phyloP scores from a whole-genome alignment of 1,284 basidiomycete species.

The Cryptococcus hybrid region DNA sequence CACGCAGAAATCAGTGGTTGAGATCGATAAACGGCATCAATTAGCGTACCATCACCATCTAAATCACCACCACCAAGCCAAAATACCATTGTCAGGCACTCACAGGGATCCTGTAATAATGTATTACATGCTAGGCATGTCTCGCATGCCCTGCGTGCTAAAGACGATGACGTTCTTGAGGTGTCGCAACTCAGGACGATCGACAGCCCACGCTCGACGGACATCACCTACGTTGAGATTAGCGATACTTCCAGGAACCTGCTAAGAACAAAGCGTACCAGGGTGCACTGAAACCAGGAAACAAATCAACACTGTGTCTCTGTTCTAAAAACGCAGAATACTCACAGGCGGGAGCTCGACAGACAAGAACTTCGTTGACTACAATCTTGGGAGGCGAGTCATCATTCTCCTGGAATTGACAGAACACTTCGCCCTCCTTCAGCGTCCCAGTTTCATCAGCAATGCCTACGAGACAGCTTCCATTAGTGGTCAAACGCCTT shows the following conservation, averaged over 20 bases:
- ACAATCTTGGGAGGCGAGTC: slow-evolving; percentile 29
- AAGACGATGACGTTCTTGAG: slow-evolving; percentile 50
- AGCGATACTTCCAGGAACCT: no score
- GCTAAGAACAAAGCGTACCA: not conserved
- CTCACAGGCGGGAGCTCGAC: slow-evolving; percentile 46
- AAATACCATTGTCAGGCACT: slow-evolving; percentile 4
- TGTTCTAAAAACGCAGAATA: not conserved
- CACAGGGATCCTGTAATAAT: not conserved
- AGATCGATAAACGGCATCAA: not conserved
- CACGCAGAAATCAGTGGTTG: no score
- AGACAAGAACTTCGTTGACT: slow-evolving; percentile 38
- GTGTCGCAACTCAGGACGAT: slow-evolving; percentile 39
- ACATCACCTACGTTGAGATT: slow-evolving; percentile 24
- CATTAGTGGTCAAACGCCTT: not conserved
- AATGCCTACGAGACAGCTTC: slow-evolving; percentile 26
- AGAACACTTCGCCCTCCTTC: slow-evolving; percentile 47
- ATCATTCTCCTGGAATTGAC: slow-evolving; percentile 42
- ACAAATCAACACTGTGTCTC: not conserved
- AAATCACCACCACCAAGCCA: slow-evolving; percentile 50
- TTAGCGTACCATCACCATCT: slow-evolving; percentile 40
- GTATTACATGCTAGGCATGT: slow-evolving; percentile 44
- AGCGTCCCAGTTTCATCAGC: slow-evolving; percentile 44
- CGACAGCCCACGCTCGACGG: slow-evolving; percentile 38
- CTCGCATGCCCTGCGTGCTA: slow-evolving; percentile 38
- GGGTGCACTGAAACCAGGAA: slow-evolving; percentile 14